Evolutionary conservation across 1,139 yeast genomes (phyloP).

Genomic region (Blastobotrys malaysiensis): DNA sequence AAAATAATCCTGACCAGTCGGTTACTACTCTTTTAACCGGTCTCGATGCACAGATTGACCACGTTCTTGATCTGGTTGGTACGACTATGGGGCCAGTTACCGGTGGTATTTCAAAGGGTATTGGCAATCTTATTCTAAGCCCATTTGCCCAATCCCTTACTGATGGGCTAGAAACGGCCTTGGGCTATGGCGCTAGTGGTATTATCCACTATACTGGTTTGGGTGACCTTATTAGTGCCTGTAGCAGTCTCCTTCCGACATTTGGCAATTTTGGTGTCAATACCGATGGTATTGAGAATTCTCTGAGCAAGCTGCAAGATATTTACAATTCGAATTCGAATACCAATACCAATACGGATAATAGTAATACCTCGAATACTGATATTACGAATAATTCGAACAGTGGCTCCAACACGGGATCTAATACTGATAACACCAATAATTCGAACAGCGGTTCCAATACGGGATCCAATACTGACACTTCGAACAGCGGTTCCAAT

Average conservation of each 20-base stretch:
- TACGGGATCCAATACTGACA: too few relatives aligned
- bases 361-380: too few relatives aligned
- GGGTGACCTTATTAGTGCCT: not conserved
- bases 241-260: not conserved
- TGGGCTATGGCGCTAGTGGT: not conserved
- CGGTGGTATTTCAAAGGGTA: slow-evolving; percentile 16
- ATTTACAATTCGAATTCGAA: too few relatives aligned
- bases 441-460: too few relatives aligned
- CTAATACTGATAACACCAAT: too few relatives aligned
- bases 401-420: too few relatives aligned
- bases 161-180: slow-evolving; percentile 12
- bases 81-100: not conserved
- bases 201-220: not conserved
- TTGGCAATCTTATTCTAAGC: slow-evolving; percentile 22
- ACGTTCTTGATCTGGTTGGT: not conserved
- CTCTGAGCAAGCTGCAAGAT: too few relatives aligned
- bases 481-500: too few relatives aligned
- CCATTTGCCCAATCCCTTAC: slow-evolving; percentile 29
- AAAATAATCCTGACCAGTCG: not conserved
- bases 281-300: not conserved
- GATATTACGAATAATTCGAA: too few relatives aligned
- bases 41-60: not conserved
- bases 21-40: not conserved
- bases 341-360: too few relatives aligned
- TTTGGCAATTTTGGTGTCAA: not conserved